Base-by-base conservation (phyloP, 2,329 filamentous ascomycete species). In the Neonectria punicea region DNA sequence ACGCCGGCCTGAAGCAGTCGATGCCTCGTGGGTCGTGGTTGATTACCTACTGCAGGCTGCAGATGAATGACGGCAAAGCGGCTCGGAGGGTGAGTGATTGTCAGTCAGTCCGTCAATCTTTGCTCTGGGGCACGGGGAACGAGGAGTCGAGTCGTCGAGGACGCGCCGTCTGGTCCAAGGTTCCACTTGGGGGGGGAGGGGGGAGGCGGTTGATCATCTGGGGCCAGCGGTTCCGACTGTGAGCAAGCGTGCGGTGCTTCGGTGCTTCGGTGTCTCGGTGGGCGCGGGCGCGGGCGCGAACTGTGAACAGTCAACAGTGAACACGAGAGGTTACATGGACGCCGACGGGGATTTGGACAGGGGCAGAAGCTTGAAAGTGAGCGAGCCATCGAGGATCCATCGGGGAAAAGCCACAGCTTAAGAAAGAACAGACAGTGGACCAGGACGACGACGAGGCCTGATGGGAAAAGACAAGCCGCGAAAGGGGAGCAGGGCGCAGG, bases 1-100 rank as follows among this genome's bases (percentile, higher is more conserved):
- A 59, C 41, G 58, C 63, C 60, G 66, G 50, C 44, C 55, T 68
- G 66, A 63, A 62, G 66, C 66, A 61, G 46, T 66, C 47, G 66
- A 67, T 59, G 66, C 58, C 39, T 65, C 66, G 53, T 54, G 61
- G 41, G 58, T 34, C 49, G 30, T 49, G 28, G 47, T n/a, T 50
- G 39, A 43, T 43, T 43, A 20, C 39, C 39, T 43, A 43, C 39
- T 43, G 39, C 39, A 50, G 34, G 44, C 56, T 39, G 39, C 18
- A 25, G 39, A 18, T 25, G 20, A 53, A 6, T n/a, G n/a, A 25
- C 18, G 25, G 53, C 30, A 55, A 36, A 56, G 36, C 36, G 36
- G 36, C 14, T 39, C 14, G 36, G 36, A 13, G 32, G 11, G 32
- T 10, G 30, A 30, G 30, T 10, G 9, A 2, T 10, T 2, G 30